Percentiles rank a stretch among this genome's conserved stretches.
phyloP scores from a whole-genome alignment of 2,329 filamentous ascomycete species.

The Botrytis deweyae region DNA sequence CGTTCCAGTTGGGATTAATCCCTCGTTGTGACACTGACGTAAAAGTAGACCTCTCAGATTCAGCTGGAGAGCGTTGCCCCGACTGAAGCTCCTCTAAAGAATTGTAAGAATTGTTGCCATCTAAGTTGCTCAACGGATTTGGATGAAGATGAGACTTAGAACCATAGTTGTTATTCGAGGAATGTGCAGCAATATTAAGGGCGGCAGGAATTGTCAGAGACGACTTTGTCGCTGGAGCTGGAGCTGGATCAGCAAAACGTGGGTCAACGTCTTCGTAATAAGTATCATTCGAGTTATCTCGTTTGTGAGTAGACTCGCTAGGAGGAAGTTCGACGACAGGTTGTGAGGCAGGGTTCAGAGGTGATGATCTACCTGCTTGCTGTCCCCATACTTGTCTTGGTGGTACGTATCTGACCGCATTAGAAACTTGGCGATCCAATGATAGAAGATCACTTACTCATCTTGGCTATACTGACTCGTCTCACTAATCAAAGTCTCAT shows the following conservation, averaged over 20 bases:
- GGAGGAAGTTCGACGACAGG: constrained; percentile 43
- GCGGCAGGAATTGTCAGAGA: constrained; percentile 37
- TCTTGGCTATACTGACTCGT: constrained; percentile 71
- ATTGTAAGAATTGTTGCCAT: constrained; percentile 49
- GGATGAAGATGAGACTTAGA: constrained; percentile 36
- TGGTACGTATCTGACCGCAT: constrained; percentile 48
- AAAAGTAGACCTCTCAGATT: constrained; percentile 80
- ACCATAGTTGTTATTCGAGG: constrained; percentile 25
- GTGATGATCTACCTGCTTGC: constrained; percentile 46
- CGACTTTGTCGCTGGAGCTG: constrained; percentile 24
- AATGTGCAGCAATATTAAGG: constrained; percentile 35
- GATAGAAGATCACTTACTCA: constrained; percentile 57
- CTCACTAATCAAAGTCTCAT: constrained; percentile 60
- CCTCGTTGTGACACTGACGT: constrained; percentile 87
- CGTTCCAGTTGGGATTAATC: constrained; percentile 83
- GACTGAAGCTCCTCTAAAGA: constrained; percentile 64
- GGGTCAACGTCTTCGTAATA: constrained; percentile 97
- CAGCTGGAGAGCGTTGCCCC: constrained; percentile 67
- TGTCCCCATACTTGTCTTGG: constrained; percentile 56
- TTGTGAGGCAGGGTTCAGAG: constrained; percentile 42
- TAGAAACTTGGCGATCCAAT: constrained; percentile 23
- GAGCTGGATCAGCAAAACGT: constrained; percentile 62
- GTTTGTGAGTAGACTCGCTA: constrained; percentile 39
- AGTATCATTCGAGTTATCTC: constrained; percentile 40
- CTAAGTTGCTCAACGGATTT: constrained; percentile 28